Base-by-base conservation (phyloP, 148 eudicot genomes). In the Limonium bicolor region DNA sequence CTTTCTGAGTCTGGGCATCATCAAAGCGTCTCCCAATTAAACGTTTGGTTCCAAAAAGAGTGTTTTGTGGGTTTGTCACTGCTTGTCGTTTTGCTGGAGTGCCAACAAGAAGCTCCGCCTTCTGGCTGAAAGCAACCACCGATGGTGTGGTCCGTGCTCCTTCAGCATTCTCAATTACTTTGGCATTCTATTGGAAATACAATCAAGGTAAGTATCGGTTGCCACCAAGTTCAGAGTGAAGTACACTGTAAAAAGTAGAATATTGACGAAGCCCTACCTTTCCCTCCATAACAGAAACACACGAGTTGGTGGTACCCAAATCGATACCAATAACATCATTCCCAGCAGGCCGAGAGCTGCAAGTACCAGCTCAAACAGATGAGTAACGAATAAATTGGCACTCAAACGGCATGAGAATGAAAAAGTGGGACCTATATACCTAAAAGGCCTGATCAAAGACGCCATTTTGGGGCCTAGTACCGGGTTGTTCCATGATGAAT, bases 101-200 rank as follows among this genome's bases (percentile, higher is more conserved):
- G 20, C 48, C 48, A 13, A 43, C 48, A 24, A 43, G 48, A 43
- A 43, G 48, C 29, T 43, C 48, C 8, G 30, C 48, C 48, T 43
- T 43, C 48, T 43, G 48, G 31, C 19, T 43, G 48, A 43, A 5
- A 72, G 83, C 78, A 30, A 76, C 70, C 3, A 76, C 83, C 40
- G 83, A 76, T 41, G 83, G 83, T 13, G 83, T 76, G 15, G 83
- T 76, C 7, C 83, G 74, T 46, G 74, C 62, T 14, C 83, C 83
- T 50, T 76, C 83, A 7, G 83, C 46, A 53, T 76, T 76, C 60
- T 72, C 83, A 53, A 76, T 72, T 20, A 76, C 83, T 60, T 72
- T 76, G 1, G 83, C 70, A 53, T 13, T 24, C 48, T 43, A 25
- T n/a, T n/a, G n/a, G n/a, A n/a, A n/a, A n/a, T n/a, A n/a, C n/a